These are phyloP conservation scores for Dalbergia cultrata DNA, from an alignment of 306 rosid genomes.

Conservation along the genomic window DNA sequence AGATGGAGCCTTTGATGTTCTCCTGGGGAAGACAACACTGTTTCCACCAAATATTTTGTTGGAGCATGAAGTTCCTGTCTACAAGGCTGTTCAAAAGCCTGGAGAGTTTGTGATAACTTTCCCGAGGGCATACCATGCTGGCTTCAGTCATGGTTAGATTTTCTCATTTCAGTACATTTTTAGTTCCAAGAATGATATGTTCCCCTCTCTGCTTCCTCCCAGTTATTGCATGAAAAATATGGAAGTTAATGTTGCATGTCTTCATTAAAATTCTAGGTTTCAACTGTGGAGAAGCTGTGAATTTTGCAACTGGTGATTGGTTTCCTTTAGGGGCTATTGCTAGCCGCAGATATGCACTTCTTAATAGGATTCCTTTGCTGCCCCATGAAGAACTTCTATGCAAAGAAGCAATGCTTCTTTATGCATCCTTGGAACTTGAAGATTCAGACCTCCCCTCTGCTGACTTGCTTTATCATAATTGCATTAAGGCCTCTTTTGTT, in stretches of 20 bases:
- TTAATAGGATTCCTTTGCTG: constrained; percentile 86
- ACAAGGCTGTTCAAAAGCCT: constrained; percentile 93
- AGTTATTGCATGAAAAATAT: constrained; percentile 17
- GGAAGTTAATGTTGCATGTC: constrained; percentile 33
- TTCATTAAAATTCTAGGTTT: constrained; percentile 69
- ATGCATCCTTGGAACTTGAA: constrained; percentile 70
- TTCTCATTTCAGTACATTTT: constrained; percentile 31
- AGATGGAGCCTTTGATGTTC: constrained; percentile 96
- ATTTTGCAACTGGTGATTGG: constrained; percentile 96
- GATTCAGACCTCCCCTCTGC: constrained; percentile 66
- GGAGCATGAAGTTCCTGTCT: constrained; percentile 88
- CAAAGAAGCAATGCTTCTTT: constrained; percentile 91
- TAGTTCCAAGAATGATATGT: constrained; percentile 30
- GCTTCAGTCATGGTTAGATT: constrained; percentile 92
- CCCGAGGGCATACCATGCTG: constrained; percentile 96
- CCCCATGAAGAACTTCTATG: constrained; percentile 96
- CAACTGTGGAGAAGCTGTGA: constrained; percentile 99
- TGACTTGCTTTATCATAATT: constrained; percentile 60
- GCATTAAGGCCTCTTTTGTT: constrained; percentile 73
- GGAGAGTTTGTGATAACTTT: constrained; percentile 94
- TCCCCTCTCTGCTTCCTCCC: constrained; percentile 16
- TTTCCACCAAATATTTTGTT: constrained; percentile 92
- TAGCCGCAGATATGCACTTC: constrained; percentile 86
- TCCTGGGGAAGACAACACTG: constrained; percentile 90
- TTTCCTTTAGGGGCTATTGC: constrained; percentile 93